These are phyloP conservation scores for Zychaea mexicana DNA, from an alignment of 371 early-diverging fungal genomes.

Conservation along the genomic window DNA sequence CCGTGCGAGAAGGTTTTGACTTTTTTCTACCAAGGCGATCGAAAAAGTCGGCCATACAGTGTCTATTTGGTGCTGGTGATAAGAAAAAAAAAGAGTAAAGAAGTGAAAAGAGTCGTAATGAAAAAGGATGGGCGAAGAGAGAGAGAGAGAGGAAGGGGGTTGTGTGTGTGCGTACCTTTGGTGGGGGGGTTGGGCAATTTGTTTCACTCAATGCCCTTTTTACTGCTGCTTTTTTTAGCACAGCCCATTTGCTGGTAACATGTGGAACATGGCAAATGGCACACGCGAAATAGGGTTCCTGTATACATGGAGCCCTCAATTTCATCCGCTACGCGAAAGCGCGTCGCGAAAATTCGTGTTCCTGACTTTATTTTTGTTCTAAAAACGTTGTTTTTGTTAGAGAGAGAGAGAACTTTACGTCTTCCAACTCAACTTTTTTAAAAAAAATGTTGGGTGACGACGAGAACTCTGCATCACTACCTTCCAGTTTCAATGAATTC, in stretches of 20 bases:
- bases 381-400: too few relatives aligned
- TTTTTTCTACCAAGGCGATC: slow-evolving; percentile 31
- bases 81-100: not conserved
- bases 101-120: not conserved
- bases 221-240: not conserved
- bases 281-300: too few relatives aligned
- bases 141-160: not conserved
- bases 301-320: too few relatives aligned
- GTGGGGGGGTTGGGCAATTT: not conserved
- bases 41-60: slow-evolving; percentile 27
- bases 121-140: not conserved
- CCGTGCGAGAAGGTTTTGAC: slow-evolving; percentile 1
- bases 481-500: not conserved
- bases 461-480: not conserved
- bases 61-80: not conserved
- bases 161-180: not conserved
- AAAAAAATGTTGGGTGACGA: not conserved
- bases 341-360: not conserved
- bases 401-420: too few relatives aligned
- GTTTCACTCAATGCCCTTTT: not conserved
- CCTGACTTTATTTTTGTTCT: not conserved
- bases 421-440: not conserved
- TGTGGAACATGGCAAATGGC: too few relatives aligned
- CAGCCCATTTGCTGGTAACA: too few relatives aligned
- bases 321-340: too few relatives aligned